Percentiles rank a stretch among this genome's conserved stretches.
Evolutionary conservation across 2,329 filamentous ascomycete genomes (phyloP).

Genomic region (Arthrobotrys sphaeroides): DNA sequence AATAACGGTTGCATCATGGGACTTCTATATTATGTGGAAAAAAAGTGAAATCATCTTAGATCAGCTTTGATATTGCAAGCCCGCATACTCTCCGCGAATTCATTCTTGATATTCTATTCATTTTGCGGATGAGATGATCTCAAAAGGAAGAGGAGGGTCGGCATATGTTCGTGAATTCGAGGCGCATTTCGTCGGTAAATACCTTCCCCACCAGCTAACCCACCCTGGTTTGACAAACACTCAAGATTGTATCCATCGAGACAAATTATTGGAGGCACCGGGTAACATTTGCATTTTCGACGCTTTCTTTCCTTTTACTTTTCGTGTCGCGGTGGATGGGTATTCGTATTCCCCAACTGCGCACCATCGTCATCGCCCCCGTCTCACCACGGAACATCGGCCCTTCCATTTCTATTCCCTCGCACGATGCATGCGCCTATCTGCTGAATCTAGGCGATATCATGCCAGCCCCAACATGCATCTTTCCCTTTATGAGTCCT

Average conservation of each 20-base stretch:
- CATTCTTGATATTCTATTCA: background rate
- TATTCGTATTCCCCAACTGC: background rate
- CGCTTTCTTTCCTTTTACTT: background rate
- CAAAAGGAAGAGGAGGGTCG: background rate
- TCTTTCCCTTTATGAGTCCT: constrained; percentile 21
- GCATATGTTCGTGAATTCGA: background rate
- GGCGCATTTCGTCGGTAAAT: constrained; percentile 6
- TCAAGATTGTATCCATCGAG: background rate
- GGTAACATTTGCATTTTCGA: background rate
- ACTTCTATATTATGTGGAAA: constrained; percentile 16
- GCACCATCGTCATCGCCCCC: constrained; percentile 36
- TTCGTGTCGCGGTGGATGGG: background rate
- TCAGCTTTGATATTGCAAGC: constrained; percentile 2
- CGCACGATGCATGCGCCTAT: constrained; percentile 14
- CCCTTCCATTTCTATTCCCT: constrained; percentile 18
- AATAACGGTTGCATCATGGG: constrained; percentile 28
- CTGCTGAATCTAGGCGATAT: constrained; percentile 19
- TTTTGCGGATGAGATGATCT: background rate
- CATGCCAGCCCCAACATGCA: constrained; percentile 21
- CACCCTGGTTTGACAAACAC: background rate
- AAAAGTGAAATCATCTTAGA: constrained; percentile 4
- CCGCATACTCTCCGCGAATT: background rate
- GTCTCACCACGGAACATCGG: constrained; percentile 33
- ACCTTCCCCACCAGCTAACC: background rate
- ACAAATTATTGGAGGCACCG: background rate